These are phyloP conservation scores for Thermomucor indicae-seudaticae DNA, from an alignment of 371 early-diverging fungal species.

Conservation along the genomic window DNA sequence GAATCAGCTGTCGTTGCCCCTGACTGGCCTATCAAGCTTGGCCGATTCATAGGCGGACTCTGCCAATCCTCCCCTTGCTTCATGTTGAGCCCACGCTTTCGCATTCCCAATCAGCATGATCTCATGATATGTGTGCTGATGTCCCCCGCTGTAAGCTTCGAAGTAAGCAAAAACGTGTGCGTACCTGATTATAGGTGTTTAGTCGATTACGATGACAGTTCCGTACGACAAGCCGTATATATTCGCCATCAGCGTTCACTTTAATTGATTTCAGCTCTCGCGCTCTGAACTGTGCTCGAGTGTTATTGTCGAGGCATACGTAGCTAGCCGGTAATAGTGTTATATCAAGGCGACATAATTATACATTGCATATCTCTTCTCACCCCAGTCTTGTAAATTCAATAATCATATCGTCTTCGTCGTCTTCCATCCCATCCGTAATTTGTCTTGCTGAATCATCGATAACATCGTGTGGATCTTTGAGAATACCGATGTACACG, in stretches of 20 bases:
- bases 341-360: not conserved
- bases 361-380: not conserved
- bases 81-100: too few species aligned
- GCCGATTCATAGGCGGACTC: not conserved
- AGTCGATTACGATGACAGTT: slow-evolving; percentile 68
- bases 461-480: slow-evolving; percentile 18
- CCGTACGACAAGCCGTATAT: slow-evolving; percentile 63
- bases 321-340: slow-evolving; percentile 19
- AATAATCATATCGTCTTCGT: slow-evolving; percentile 28
- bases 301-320: slow-evolving; percentile 43
- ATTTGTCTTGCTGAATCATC: too few species aligned
- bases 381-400: slow-evolving; percentile 39
- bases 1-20: slow-evolving; percentile 1
- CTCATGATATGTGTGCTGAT: too few species aligned
- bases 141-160: too few species aligned
- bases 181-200: slow-evolving; percentile 77
- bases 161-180: too few species aligned
- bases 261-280: slow-evolving; percentile 77
- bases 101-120: too few species aligned
- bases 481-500: slow-evolving; percentile 53
- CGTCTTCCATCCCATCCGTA: slow-evolving; percentile 5
- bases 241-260: slow-evolving; percentile 69
- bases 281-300: slow-evolving; percentile 39
- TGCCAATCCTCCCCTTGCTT: not conserved
- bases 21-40: not conserved